Percentiles rank a stretch among this genome's conserved stretches.
Evolutionary conservation across 2,329 filamentous ascomycete genomes (phyloP).

Genomic region (Phaeosphaeria sp.): DNA sequence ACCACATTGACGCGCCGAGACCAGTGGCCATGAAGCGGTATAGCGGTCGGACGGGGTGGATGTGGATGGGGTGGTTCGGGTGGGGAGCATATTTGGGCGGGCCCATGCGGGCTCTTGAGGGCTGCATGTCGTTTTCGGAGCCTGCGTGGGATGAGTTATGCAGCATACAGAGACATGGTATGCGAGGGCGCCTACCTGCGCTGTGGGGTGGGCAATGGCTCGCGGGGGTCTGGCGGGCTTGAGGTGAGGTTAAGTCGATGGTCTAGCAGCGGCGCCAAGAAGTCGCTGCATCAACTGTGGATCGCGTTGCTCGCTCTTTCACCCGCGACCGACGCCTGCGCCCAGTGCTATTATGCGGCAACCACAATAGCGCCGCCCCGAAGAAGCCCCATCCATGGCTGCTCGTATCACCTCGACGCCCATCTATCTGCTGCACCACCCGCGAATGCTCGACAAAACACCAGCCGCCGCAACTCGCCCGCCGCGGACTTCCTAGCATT

Average conservation of each 20-base stretch:
- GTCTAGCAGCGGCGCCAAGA: constrained; percentile 27
- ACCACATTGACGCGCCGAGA: constrained; percentile 97
- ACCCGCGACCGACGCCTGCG: constrained; percentile 10
- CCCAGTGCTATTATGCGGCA: constrained; percentile 15
- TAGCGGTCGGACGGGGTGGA: constrained; percentile 69
- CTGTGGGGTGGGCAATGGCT: constrained; percentile 41
- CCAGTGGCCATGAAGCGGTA: constrained; percentile 88
- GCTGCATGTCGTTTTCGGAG: constrained; percentile 35
- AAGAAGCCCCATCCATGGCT: constrained; percentile 28
- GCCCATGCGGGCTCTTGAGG: constrained; percentile 40
- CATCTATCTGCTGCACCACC: constrained; percentile 8
- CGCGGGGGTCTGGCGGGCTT: constrained; percentile 20
- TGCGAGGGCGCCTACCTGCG: constrained; percentile 25
- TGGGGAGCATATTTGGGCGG: constrained; percentile 47
- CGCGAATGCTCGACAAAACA: constrained; percentile 17
- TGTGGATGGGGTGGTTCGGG: constrained; percentile 60
- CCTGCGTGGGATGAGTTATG: constrained; percentile 20
- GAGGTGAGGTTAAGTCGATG: constrained; percentile 35
- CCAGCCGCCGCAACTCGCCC: constrained; percentile 9
- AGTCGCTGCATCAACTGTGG: constrained; percentile 17
- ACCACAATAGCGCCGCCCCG: constrained; percentile 21
- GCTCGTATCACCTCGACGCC: constrained; percentile 20
- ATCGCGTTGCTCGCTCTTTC: constrained; percentile 28
- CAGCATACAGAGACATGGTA: not conserved
- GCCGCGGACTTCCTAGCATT: constrained; percentile 25